Base-by-base conservation (phyloP, 257 asterid species). In the Cinchona pubescens region DNA sequence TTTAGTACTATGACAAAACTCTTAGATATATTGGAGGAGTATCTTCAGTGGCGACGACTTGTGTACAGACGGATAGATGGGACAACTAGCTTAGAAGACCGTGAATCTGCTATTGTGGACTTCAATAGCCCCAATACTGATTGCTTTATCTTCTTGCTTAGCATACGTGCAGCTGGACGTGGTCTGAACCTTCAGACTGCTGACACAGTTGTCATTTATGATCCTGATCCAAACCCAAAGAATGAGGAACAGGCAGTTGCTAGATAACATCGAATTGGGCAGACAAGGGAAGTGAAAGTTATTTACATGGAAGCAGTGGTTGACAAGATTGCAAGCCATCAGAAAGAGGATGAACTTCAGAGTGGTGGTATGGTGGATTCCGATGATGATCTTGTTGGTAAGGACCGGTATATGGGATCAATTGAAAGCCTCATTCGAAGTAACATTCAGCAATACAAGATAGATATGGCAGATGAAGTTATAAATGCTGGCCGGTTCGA, bases 241-340 rank as follows among this genome's bases (percentile, higher is more conserved):
- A 95, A 95, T 81, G 99, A 95, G 85, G 99, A 95, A 79, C 99
- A 95, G 83, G 99, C 99, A 59, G 98, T 95, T 82, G 99, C 98
- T 71, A 87, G 99, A 46, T 98, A 97, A 58, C 99, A 95, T 83
- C 96, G 99, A 30, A 95, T 95, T 71, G 99, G 99, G 63, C 99
- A 95, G 91, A 95, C 88, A 3, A 90, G 99, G 86, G 99, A 95
- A 91, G 99, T 95, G 58, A 93, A 93, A 82, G 99, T 95, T 69
- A 88, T 95, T 66, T 95, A 93, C 79, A 87, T 95, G 99, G 99
- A 95, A 85, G 97, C 99, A 42, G 99, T 95, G 79, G 98, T 93
- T 18, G 97, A 83, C 86, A 93, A 93, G 83, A 79, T 95, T 63
- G 67, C 99, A 67, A 90, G 96, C 81, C 93, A 91, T 85, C 96